phyloP scores from a whole-genome alignment of 352 stramenopile species.

The Globisporangium middletonii region DNA sequence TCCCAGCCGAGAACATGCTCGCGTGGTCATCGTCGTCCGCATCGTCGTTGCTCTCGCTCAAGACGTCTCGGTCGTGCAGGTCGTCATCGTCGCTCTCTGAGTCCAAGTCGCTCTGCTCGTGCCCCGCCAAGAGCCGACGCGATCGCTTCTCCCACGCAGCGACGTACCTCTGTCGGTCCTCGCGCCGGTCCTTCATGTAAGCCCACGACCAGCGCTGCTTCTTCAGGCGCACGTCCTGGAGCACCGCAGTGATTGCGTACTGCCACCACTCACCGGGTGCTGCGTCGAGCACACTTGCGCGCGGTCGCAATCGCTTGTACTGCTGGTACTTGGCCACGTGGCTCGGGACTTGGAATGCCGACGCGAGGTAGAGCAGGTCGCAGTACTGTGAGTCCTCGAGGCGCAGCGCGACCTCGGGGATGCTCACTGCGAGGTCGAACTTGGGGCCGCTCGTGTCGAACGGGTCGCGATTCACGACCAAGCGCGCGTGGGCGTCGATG shows the following conservation, averaged over 20 bases:
- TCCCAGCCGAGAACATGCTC: conserved; percentile 2
- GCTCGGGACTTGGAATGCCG: conserved; percentile 61
- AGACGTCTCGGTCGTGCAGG: background rate
- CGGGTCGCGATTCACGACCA: conserved; percentile 82
- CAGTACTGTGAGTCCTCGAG: conserved; percentile 87
- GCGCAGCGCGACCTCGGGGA: conserved; percentile 72
- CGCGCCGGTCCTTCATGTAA: conserved; percentile 78
- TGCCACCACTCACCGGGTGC: conserved; percentile 64
- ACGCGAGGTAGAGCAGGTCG: conserved; percentile 75
- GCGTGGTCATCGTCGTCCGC: conserved; percentile 15
- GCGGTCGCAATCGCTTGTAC: conserved; percentile 67
- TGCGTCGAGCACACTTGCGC: conserved; percentile 40
- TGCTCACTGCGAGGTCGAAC: conserved; percentile 76
- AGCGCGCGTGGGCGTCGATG: conserved; percentile 66
- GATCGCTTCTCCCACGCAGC: conserved; percentile 45
- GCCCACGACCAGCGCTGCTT: conserved; percentile 70
- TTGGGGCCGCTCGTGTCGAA: conserved; percentile 70
- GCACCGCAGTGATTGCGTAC: conserved; percentile 67
- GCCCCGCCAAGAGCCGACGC: conserved; percentile 19
- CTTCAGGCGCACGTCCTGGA: conserved; percentile 56
- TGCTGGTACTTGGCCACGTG: conserved; percentile 76
- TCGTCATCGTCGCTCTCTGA: conserved; percentile 58
- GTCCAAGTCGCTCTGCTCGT: conserved; percentile 28
- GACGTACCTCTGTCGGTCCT: conserved; percentile 73
- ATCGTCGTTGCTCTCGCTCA: conserved; percentile 4